Conservation (phyloP, 805 yeast species). For the Pichia pseudocactophila region DNA sequence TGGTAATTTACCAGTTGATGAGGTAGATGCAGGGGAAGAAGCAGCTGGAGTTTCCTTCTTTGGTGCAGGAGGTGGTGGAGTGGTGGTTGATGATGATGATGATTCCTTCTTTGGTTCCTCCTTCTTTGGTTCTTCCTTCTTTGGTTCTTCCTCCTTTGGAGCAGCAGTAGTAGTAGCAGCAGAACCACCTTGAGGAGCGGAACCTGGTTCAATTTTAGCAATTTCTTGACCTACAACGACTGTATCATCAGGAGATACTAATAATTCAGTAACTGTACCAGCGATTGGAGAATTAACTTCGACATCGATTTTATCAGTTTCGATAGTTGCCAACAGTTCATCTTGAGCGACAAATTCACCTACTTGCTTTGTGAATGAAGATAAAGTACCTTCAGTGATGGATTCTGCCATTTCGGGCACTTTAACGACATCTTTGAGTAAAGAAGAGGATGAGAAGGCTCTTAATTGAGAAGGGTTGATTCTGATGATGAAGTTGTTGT, state of each 20-base stretch:
- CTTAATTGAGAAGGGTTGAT: neutral
- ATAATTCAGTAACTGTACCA: conserved; percentile 80
- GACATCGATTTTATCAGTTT: conserved; percentile 96
- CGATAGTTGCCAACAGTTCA: conserved; percentile 92
- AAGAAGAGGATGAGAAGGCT: conserved; percentile 3
- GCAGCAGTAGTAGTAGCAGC: conserved; percentile 53
- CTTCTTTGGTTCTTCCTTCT: conserved; percentile 2
- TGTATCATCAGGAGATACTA: conserved; percentile 81
- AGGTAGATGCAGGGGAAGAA: conserved; percentile 17
- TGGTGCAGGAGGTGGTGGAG: conserved; percentile 12
- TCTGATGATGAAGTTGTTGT: neutral
- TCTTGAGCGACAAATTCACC: conserved; percentile 85
- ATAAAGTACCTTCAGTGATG: conserved; percentile 90
- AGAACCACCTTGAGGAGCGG: conserved; percentile 54
- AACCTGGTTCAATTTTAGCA: conserved; percentile 75
- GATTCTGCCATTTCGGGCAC: conserved; percentile 99
- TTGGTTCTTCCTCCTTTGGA: conserved; percentile 37
- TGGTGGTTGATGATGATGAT: too few species aligned
- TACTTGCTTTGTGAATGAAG: conserved; percentile 55
- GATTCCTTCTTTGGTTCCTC: neutral
- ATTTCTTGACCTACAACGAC: conserved; percentile 94
- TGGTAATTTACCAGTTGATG: conserved; percentile 25
- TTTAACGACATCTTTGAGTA: conserved; percentile 41
- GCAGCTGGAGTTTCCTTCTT: conserved; percentile 23
- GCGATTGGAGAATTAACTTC: conserved; percentile 91